Conservation (phyloP, 192 early-diverging fungal species). For the Coemansia sp. region DNA sequence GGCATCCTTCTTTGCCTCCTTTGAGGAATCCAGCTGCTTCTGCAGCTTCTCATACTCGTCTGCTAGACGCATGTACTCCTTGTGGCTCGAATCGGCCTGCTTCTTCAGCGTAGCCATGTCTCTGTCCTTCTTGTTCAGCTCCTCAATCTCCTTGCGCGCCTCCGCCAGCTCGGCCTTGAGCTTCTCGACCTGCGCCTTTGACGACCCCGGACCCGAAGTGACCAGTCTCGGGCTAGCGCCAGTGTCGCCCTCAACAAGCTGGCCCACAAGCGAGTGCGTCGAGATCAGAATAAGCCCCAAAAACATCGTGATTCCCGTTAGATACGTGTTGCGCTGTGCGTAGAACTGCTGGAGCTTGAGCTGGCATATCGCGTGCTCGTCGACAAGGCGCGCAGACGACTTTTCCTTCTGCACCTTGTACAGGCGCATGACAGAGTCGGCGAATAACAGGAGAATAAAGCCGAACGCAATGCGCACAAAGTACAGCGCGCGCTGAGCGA, state of each 20-base stretch:
- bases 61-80: slow-evolving; percentile 54
- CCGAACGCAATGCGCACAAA: slow-evolving; percentile 48
- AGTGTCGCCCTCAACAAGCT: slow-evolving; percentile 30
- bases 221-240: slow-evolving; percentile 12
- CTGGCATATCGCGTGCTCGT: slow-evolving; percentile 53
- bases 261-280: slow-evolving; percentile 46
- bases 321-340: slow-evolving; percentile 57
- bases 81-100: slow-evolving; percentile 50
- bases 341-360: slow-evolving; percentile 54
- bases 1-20: slow-evolving; percentile 50
- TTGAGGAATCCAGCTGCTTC: slow-evolving; percentile 29
- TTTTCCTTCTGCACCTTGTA: slow-evolving; percentile 30
- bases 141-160: slow-evolving; percentile 47
- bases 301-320: slow-evolving; percentile 58
- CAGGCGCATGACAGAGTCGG: slow-evolving; percentile 51
- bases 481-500: slow-evolving; percentile 39
- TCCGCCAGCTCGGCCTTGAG: slow-evolving; percentile 38
- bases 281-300: slow-evolving; percentile 52
- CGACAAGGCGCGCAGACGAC: slow-evolving; percentile 25
- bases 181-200: slow-evolving; percentile 33
- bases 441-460: slow-evolving; percentile 46
- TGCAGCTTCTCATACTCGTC: slow-evolving; percentile 41
- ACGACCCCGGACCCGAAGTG: slow-evolving; percentile 22
- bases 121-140: slow-evolving; percentile 41
- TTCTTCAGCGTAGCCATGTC: slow-evolving; percentile 54